phyloP scores from a whole-genome alignment of 2,329 filamentous ascomycete genomes.

The Cytospora piceae region DNA sequence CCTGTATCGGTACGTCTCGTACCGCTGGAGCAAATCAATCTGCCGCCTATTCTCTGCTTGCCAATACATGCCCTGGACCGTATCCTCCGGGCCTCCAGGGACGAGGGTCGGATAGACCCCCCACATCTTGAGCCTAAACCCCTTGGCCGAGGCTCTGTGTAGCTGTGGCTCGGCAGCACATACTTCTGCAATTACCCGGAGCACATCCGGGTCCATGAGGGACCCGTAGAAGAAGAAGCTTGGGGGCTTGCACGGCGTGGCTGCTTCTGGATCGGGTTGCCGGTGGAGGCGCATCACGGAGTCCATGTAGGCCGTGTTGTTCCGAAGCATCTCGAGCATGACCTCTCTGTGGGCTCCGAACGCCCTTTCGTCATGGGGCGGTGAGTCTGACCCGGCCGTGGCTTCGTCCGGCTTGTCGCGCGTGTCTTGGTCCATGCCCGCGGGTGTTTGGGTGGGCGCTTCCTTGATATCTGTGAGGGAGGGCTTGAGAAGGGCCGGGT shows the following conservation, averaged over 20 bases:
- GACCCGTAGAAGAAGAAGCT: constrained; percentile 15
- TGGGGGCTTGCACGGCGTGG: background rate
- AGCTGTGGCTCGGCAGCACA: background rate
- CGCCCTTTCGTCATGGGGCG: too few species aligned
- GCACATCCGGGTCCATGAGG: constrained; percentile 9
- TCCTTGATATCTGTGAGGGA: too few species aligned
- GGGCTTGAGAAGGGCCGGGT: too few species aligned
- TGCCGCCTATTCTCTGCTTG: constrained; percentile 9
- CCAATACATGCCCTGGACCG: constrained; percentile 12
- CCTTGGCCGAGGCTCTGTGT: constrained; percentile 1
- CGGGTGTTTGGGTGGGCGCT: too few species aligned
- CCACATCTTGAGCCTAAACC: constrained; percentile 12
- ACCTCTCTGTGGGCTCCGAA: background rate
- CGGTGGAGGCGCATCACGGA: background rate
- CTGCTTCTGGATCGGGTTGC: background rate
- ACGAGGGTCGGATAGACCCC: constrained; percentile 11
- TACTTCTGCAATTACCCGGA: background rate
- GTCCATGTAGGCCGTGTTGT: constrained; percentile 3
- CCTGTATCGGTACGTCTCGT: constrained; percentile 8
- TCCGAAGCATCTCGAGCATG: background rate
- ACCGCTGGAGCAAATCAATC: constrained; percentile 1
- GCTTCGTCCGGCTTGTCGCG: too few species aligned
- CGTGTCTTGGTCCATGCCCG: too few species aligned
- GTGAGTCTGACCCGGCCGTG: too few species aligned
- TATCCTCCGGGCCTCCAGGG: background rate